Evolutionary conservation across 1,139 yeast genomes (phyloP), one percentile per base, ranked within the genome.

Genomic region (Kluyveromyces sp.): DNA sequence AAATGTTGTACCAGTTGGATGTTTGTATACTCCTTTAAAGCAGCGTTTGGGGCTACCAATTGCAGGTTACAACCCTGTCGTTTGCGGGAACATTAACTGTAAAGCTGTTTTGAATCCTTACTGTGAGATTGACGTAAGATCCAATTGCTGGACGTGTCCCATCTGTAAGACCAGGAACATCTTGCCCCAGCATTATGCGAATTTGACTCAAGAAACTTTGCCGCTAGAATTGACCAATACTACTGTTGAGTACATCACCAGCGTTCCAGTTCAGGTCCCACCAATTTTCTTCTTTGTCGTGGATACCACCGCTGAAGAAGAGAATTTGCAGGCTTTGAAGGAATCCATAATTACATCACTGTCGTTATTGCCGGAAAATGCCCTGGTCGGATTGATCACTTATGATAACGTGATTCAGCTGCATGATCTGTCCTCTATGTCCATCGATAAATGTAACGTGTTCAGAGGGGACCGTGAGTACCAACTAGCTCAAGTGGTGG

Each of bases 321-420:
- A 92, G 58, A 92, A 88, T 64, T 73, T 92, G 60, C 79, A 82
- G 63, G 92, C 96, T 9, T 74, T 92, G 64, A 87, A 87, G 64
- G 96, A 88, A 55, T 77, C 95, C 28, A 74, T 92, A 57, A 78
- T 88, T 46, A 80, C 87, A 47, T 80, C 95, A 12, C 74, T 94
- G 55, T 77, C 87, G 45, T 70, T 86, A 55, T 77, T 92, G 59
- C 99, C 99, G 26, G 94, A 95, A 37, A 88, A 92, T 60, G 94
- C 96, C 2, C 74, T 89, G 49, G 82, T 92, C 48, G 97, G 97
- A 40, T 75, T 92, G 57, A 78, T 92, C 59, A 89, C 97, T 33
- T 92, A 76, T 64, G 98, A 97, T 45, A 89, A 96, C 34, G 89
- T 87, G 77, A 88, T 89, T 47, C 95, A 88, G 62, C 86, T 94